Evolutionary conservation across 441 rosid genomes (phyloP), one percentile per base, ranked within the genome.

Genomic region (Breynia disticha): DNA sequence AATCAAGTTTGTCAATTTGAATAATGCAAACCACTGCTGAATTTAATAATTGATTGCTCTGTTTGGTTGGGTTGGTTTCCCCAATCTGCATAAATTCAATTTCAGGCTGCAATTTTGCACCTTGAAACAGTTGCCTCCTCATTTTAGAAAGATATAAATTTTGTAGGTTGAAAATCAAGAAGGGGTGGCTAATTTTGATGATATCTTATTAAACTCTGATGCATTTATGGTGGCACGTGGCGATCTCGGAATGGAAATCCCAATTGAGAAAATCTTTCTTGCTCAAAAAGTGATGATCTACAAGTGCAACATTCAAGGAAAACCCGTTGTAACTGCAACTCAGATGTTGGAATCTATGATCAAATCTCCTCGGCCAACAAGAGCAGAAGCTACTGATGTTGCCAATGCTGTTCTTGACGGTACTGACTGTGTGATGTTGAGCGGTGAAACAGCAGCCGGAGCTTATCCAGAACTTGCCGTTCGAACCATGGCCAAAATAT

Each of bases 311-410:
- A 80, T 83, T 65, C 88, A 82, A 56, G 98, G 98, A 15, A 91
- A 91, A 47, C 96, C 98, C 0, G 98, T 91, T 54, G 98, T 91
- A 38, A 87, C 98, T 17, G 98, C 98, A 4, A 91, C 98, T 50
- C 98, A 91, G 72, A 91, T 91, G 98, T 72, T 91, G 61, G 98
- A 91, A 66, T 91, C 96, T 48, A 91, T 91, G 98, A 91, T 87
- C 70, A 91, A 91, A 65, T 86, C 96, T 37, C 98, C 98, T 2
- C 75, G 96, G 15, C 98, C 98, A 49, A 91, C 96, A 20, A 78
- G 98, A 71, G 98, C 98, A 0, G 98, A 87, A 73, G 98, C 96
- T 35, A 90, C 97, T 3, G 97, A 90, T 61, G 97, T 90, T 38
- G 98, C 98, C 54, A 90, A 90, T 38, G 98, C 96, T 1, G 97